A percentile compares a stretch with the other conserved stretches of the same genome.
These are phyloP conservation scores for Salix brachista DNA, from an alignment of 345 rosid genomes.

Conservation along the genomic window DNA sequence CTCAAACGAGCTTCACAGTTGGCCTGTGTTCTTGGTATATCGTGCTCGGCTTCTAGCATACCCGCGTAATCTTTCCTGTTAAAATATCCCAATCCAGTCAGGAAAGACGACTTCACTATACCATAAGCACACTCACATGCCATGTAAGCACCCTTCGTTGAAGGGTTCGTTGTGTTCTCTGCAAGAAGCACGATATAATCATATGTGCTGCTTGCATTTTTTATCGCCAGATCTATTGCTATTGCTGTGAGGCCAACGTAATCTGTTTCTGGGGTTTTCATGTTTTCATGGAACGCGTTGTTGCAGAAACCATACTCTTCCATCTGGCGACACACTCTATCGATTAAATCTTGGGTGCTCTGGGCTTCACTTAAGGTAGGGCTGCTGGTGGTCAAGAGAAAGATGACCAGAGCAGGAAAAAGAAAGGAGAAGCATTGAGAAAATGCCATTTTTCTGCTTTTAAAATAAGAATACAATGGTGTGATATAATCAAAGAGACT, in stretches of 20 bases:
- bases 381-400: background rate
- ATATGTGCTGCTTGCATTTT: background rate
- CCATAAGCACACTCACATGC: background rate
- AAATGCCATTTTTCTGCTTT: background rate
- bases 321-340: background rate
- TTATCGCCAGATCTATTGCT: background rate
- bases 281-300: background rate
- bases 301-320: slow-evolving; percentile 6
- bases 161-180: background rate
- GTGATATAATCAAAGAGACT: background rate
- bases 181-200: background rate
- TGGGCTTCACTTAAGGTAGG: background rate
- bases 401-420: background rate
- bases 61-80: background rate
- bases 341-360: background rate
- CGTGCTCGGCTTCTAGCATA: background rate
- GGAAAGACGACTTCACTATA: background rate
- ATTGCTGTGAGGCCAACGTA: background rate
- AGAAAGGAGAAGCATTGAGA: background rate
- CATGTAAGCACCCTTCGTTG: background rate
- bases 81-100: background rate
- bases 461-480: background rate
- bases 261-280: background rate
- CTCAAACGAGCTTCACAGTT: background rate
- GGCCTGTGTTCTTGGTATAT: background rate